Conservation (phyloP, 331 rosid genomes). For the Rosa hybrid region DNA sequence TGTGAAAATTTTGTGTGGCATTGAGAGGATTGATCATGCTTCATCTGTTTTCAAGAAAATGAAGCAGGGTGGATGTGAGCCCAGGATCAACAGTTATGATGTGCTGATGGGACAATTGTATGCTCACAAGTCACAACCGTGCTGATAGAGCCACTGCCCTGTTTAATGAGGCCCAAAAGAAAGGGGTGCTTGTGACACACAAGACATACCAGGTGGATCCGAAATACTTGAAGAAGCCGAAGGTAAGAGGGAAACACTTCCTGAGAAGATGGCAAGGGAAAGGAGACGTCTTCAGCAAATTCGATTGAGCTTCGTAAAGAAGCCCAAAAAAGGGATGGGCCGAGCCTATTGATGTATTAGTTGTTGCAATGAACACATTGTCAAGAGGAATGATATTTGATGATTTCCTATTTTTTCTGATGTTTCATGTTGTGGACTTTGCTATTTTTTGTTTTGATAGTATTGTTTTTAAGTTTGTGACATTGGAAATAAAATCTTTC, state of each 20-base stretch:
- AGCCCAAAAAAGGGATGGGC: constrained; percentile 51
- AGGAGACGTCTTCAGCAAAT: constrained; percentile 78
- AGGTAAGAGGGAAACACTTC: constrained; percentile 58
- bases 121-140: constrained; percentile 67
- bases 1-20: constrained; percentile 79
- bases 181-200: constrained; percentile 50
- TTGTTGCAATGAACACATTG: background rate
- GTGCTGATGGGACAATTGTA: constrained; percentile 65
- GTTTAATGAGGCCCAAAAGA: constrained; percentile 59
- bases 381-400: background rate
- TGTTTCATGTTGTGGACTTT: background rate
- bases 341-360: constrained; percentile 36
- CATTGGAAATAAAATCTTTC: background rate
- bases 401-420: background rate
- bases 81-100: constrained; percentile 60
- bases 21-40: constrained; percentile 88
- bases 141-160: constrained; percentile 68
- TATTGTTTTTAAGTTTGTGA: background rate
- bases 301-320: constrained; percentile 85
- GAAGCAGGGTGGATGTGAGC: constrained; percentile 73
- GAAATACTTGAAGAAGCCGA: constrained; percentile 25
- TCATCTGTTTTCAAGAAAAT: constrained; percentile 65
- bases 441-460: constrained; percentile 1
- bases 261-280: constrained; percentile 96
- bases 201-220: constrained; percentile 65